These are phyloP conservation scores for Saturnispora kantuleensis DNA, from an alignment of 805 yeast genomes.

Conservation along the genomic window DNA sequence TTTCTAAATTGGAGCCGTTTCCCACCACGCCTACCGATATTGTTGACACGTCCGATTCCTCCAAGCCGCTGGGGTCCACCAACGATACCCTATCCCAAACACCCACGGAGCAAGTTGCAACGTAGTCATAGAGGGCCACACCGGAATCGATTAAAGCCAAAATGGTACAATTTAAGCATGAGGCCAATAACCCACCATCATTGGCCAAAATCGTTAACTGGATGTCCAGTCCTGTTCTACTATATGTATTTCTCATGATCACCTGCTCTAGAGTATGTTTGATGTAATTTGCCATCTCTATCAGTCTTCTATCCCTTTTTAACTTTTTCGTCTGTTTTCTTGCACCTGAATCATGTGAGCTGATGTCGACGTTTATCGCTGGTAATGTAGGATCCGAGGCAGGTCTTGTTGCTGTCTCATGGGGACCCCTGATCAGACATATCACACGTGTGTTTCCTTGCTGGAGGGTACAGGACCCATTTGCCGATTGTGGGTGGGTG, in stretches of 20 bases:
- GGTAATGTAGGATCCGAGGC: constrained; percentile 50
- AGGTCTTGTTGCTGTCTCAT: constrained; percentile 47
- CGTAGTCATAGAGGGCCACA: constrained; percentile 84
- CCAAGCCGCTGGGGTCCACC: constrained; percentile 72
- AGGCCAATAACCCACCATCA: constrained; percentile 81
- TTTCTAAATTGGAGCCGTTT: constrained; percentile 38
- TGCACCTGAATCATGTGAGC: constrained; percentile 4
- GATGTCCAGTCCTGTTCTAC: constrained; percentile 73
- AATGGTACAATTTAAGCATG: constrained; percentile 77
- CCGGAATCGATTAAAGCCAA: constrained; percentile 93
- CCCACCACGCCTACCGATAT: constrained; percentile 83
- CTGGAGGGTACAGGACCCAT: constrained; percentile 87
- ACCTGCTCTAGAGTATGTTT: constrained; percentile 68
- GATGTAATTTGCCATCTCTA: constrained; percentile 57
- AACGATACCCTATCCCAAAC: constrained; percentile 66
- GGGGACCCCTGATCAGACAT: constrained; percentile 82
- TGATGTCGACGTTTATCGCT: constrained; percentile 48
- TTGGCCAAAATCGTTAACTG: constrained; percentile 71
- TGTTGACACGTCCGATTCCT: constrained; percentile 74
- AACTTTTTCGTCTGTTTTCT: constrained; percentile 7
- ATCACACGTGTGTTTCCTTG: constrained; percentile 87
- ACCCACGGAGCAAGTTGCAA: constrained; percentile 73
- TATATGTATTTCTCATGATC: constrained; percentile 62
- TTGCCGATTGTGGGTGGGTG: constrained; percentile 80
- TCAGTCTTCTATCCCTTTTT: constrained; percentile 59